Evolutionary conservation across 495 filamentous ascomycete species (phyloP), one percentile per base, ranked within the genome.

Genomic region (Penicillium herquei): DNA sequence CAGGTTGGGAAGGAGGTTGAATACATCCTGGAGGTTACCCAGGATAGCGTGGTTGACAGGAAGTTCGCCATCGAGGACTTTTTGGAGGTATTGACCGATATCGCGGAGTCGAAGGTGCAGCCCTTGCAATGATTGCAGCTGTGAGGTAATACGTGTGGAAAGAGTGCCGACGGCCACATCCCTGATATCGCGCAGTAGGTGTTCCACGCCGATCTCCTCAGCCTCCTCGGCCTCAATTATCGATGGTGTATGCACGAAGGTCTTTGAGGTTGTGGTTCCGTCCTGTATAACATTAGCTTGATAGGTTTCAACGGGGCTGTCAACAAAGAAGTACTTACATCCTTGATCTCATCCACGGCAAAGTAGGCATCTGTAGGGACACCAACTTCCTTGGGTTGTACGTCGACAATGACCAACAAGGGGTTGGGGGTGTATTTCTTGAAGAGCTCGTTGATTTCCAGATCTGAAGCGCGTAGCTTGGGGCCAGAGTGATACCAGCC

Each of bases 401-500:
- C 95, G 70, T 98, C 95, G 59, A 98, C 92, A 72, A 98, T 98
- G 72, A 97, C 92, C 50, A 98, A 81, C 66, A 98, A 76, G 18
- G 94, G 94, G 67, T 98, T 95, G 6, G 94, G 89, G 21, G 93
- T 96, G 81, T 98, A 98, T 81, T 93, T 81, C 78, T 98, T 98
- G 85, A 98, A 97, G 49, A 98, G 85, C 75, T 98, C 94, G 78
- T 98, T 98, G 85, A 98, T 96, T 78, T 98, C 92, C 63, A 98
- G 81, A 82, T 98, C 94, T 39, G 92, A 96, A 51, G 92, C 95
- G 61, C 94, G 87, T 64, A 98, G 80, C 78, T 98, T 98, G 18
- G 94, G 94, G 47, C 94, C 94, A 8, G 95, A 96, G 73, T 98
- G 94, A 75, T 98, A 98, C 94, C 94, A 98, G 73, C 94, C 94